These are phyloP conservation scores for Dactylorhiza incarnata DNA, from an alignment of 106 monocot species.

Conservation along the genomic window DNA sequence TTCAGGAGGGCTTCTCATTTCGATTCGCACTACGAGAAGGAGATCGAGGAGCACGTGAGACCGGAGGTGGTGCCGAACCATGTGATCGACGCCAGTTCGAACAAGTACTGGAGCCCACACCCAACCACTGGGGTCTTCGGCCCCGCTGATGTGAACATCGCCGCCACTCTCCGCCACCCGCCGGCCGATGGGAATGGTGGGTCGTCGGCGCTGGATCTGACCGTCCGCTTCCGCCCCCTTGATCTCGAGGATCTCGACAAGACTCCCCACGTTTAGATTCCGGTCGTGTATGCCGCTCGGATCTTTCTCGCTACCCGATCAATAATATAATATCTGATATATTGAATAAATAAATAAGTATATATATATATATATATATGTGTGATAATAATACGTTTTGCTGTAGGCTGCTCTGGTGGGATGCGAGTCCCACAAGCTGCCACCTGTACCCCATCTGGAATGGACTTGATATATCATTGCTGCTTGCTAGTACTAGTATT, in stretches of 20 bases:
- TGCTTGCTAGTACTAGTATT: no score
- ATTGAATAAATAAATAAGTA: background rate
- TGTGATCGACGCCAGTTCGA: constrained; percentile 23
- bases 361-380: background rate
- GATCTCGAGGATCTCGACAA: constrained; percentile 80
- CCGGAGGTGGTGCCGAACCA: constrained; percentile 39
- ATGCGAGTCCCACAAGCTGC: background rate
- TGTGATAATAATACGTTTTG: background rate
- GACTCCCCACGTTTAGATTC: constrained; percentile 15
- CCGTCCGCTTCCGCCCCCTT: constrained; percentile 63
- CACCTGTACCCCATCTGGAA: background rate
- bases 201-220: constrained; percentile 47
- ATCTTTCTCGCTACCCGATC: background rate
- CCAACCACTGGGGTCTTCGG: constrained; percentile 55
- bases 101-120: constrained; percentile 51
- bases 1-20: constrained; percentile 10
- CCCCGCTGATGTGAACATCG: constrained; percentile 17
- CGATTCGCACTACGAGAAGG: constrained; percentile 34
- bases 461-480: background rate
- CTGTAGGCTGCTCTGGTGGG: background rate
- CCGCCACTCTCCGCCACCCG: constrained; percentile 1
- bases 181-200: constrained; percentile 1
- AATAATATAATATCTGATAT: background rate
- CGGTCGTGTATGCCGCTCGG: background rate
- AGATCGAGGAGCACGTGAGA: constrained; percentile 36